A percentile compares a stretch with the other conserved stretches of the same genome.
Evolutionary conservation across 306 rosid genomes (phyloP).

Genomic region (Acmispon strigosus): DNA sequence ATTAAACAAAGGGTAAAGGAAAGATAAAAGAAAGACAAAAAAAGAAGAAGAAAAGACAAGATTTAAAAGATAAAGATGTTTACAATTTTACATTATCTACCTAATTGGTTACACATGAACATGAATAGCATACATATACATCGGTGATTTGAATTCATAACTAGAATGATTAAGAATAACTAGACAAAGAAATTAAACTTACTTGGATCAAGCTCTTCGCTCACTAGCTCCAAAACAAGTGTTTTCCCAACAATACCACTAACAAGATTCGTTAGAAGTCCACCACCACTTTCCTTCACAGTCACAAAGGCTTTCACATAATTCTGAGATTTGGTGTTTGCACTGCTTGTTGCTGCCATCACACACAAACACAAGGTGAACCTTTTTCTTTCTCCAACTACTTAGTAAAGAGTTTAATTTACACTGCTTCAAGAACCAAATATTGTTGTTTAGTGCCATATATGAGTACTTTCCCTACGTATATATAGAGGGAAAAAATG

Average conservation of each 20-base stretch:
- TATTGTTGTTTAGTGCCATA: neutral
- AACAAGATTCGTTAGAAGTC: neutral
- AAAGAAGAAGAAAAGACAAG: no score
- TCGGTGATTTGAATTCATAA: no score
- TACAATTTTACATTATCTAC: no score
- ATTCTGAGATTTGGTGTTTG: neutral
- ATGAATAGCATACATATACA: no score
- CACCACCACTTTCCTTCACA: slow-evolving; percentile 1
- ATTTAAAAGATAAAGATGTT: no score
- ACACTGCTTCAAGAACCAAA: neutral
- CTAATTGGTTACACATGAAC: no score
- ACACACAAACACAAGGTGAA: no score
- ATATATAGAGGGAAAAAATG: neutral
- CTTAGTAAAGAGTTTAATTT: neutral
- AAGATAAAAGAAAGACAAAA: neutral
- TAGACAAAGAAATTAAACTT: neutral
- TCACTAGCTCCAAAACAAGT: slow-evolving; percentile 27
- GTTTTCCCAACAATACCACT: slow-evolving; percentile 21
- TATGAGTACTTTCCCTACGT: neutral
- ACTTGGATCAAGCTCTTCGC: slow-evolving; percentile 28
- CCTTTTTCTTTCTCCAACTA: neutral
- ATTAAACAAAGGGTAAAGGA: neutral
- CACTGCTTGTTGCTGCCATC: no score
- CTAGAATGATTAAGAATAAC: no score
- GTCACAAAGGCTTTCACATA: slow-evolving; percentile 20